Percentiles rank a stretch among this genome's conserved stretches.
Evolutionary conservation across 805 yeast species (phyloP).

Genomic region (Wickerhamomyces xylosicus): DNA sequence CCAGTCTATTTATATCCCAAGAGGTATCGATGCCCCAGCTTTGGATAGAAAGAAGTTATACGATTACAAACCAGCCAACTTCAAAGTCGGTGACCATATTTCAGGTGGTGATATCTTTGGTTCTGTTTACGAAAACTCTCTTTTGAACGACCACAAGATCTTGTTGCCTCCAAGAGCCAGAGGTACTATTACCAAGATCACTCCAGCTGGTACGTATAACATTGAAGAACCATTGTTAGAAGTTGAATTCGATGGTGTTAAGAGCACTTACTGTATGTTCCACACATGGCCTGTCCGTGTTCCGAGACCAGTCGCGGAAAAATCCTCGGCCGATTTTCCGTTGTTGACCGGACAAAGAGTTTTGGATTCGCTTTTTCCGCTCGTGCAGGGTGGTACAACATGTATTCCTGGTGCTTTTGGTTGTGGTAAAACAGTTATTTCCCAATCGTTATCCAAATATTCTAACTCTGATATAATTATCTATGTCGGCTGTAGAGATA

Average conservation of each 20-base stretch:
- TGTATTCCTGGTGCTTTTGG: slow-evolving; percentile 99
- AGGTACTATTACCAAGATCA: slow-evolving; percentile 89
- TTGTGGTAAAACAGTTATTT: slow-evolving; percentile 97
- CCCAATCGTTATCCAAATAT: slow-evolving; percentile 93
- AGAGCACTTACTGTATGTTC: slow-evolving; percentile 78
- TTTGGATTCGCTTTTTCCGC: slow-evolving; percentile 92
- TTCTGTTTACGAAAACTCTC: slow-evolving; percentile 85
- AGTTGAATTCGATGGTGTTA: slow-evolving; percentile 89
- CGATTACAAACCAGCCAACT: slow-evolving; percentile 71
- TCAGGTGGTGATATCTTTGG: slow-evolving; percentile 98
- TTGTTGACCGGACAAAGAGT: slow-evolving; percentile 98
- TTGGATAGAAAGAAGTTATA: slow-evolving; percentile 71
- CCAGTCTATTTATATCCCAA: slow-evolving; percentile 92
- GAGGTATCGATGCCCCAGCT: slow-evolving; percentile 98
- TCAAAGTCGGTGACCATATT: slow-evolving; percentile 93
- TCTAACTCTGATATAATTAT: slow-evolving; percentile 96
- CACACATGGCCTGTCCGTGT: slow-evolving; percentile 99
- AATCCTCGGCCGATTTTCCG: slow-evolving; percentile 88
- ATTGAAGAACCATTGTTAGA: slow-evolving; percentile 87
- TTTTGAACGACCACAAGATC: slow-evolving; percentile 87
- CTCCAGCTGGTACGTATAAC: slow-evolving; percentile 82
- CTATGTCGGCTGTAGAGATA: slow-evolving; percentile 86
- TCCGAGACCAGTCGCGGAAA: slow-evolving; percentile 96
- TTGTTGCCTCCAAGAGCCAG: slow-evolving; percentile 96
- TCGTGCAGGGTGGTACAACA: slow-evolving; percentile 99